phyloP scores from a whole-genome alignment of 257 asterid species.

The Henckelia pumila region DNA sequence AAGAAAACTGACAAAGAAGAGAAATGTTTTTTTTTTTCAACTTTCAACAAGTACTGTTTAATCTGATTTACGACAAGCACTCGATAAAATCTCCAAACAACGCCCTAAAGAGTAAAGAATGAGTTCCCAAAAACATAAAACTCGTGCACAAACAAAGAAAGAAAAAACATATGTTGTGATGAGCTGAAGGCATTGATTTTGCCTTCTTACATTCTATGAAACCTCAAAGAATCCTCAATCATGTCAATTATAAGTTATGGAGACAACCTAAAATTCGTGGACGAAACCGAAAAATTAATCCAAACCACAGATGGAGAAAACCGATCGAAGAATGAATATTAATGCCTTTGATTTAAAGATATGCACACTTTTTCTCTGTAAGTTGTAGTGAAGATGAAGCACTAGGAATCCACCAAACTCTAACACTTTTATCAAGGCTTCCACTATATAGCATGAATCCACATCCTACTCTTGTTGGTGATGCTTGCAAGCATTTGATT shows the following conservation, averaged over 20 bases:
- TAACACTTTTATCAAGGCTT: slow-evolving; percentile 63
- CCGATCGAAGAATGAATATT: not conserved
- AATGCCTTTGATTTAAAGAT: not conserved
- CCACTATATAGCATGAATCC: slow-evolving; percentile 85
- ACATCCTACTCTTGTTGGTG: slow-evolving; percentile 51
- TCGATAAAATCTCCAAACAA: not conserved
- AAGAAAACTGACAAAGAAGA: too few species aligned
- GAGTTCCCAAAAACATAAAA: not conserved
- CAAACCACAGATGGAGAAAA: too few species aligned
- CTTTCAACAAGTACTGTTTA: not conserved
- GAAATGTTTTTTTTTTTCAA: too few species aligned
- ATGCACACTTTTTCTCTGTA: not conserved
- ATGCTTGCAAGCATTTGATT: slow-evolving; percentile 73
- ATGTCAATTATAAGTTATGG: not conserved
- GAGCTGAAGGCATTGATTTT: not conserved
- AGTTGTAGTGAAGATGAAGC: slow-evolving; percentile 8
- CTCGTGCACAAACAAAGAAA: not conserved
- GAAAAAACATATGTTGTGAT: too few species aligned
- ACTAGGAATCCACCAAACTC: slow-evolving; percentile 88
- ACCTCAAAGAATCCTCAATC: not conserved
- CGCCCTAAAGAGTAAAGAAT: not conserved
- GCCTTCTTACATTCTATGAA: not conserved
- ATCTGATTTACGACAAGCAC: not conserved
- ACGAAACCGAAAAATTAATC: slow-evolving; percentile 10
- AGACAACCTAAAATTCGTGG: not conserved